These are phyloP conservation scores for Ogataea dorogensis DNA, from an alignment of 805 yeast genomes.

Conservation along the genomic window DNA sequence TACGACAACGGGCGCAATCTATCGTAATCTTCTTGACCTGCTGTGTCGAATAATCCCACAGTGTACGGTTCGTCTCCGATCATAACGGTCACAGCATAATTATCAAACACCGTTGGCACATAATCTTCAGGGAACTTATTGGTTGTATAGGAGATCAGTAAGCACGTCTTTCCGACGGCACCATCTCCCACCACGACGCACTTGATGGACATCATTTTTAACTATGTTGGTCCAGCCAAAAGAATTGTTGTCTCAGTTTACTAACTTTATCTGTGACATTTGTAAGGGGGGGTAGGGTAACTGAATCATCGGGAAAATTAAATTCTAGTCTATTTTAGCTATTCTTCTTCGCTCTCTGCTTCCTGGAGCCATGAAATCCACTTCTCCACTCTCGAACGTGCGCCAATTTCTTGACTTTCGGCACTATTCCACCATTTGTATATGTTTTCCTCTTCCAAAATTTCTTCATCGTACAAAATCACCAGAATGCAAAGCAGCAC, in stretches of 20 bases:
- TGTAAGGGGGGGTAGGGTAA: constrained; percentile 15
- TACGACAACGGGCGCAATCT: constrained; percentile 93
- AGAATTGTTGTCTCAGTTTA: constrained; percentile 12
- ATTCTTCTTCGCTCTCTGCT: constrained; percentile 46
- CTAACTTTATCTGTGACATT: constrained; percentile 16
- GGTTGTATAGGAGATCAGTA: constrained; percentile 92
- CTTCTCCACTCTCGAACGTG: constrained; percentile 55
- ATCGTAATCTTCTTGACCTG: constrained; percentile 99
- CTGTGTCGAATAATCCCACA: constrained; percentile 95
- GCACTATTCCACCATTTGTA: constrained; percentile 76
- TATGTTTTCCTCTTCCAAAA: constrained; percentile 78
- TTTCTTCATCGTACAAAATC: constrained; percentile 75
- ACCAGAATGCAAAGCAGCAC: constrained; percentile 52
- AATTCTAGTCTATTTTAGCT: constrained; percentile 2
- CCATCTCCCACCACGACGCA: constrained; percentile 99
- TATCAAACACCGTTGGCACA: constrained; percentile 97
- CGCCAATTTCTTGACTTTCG: constrained; percentile 37
- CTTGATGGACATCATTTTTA: constrained; percentile 61
- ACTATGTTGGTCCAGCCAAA: constrained; percentile 13
- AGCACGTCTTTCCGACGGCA: constrained; percentile 98
- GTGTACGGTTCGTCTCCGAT: constrained; percentile 98
- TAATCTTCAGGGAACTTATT: constrained; percentile 97
- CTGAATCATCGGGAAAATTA: constrained; percentile 3
- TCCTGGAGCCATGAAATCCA: constrained; percentile 87
- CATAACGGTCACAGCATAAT: constrained; percentile 91